Base-by-base conservation (phyloP, 768 basidiomycete species). In the Pholiota microspora region DNA sequence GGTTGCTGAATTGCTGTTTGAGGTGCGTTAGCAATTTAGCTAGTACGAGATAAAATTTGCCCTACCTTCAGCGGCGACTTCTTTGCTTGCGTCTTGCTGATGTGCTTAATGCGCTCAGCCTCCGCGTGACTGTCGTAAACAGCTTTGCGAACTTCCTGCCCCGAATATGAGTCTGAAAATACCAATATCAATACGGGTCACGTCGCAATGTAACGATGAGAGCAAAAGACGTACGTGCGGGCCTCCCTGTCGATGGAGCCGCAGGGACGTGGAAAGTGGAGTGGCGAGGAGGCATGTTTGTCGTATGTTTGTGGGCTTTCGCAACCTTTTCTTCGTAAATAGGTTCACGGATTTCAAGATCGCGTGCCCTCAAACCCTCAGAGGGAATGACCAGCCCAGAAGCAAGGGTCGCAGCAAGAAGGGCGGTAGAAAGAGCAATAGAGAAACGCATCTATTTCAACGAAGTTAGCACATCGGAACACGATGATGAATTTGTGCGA, bases 121-220 rank as follows among this genome's bases (percentile, higher is more conserved):
- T 44, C 54, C 46, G 16, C 25, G 38, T 55, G 54, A 23, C 28
- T n/a, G 12, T 49, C n/a, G 13, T 49, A 55, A 4, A 55, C 47
- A 13, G 54, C 47, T 23, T 55, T 55, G 7, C 54, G 46, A 27
- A 55, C 54, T 2, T 48, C 36, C 24, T 49, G 49, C 3, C 54
- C 54, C 9, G 7, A 40, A 23, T 16, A 55, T 1, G 47, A 36
- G 1, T 46, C 54, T 55, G 36, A 16, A 31, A 6, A 31, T n/a
- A n/a, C n/a, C 29, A 12, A 31, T 12, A 31, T 31, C 29, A 31
- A 12, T 12, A 31, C 6, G 12, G 7, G 29, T 6, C 29, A 31
- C n/a, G n/a, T n/a, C n/a, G n/a, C n/a, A n/a, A n/a, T n/a, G n/a
- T n/a, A 31, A 31, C 29, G 29, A 31, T 31, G 6, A 31, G 29